Evolutionary conservation across 305 asterid species (phyloP).

Genomic region (Fraxinus xanthoxyloides): DNA sequence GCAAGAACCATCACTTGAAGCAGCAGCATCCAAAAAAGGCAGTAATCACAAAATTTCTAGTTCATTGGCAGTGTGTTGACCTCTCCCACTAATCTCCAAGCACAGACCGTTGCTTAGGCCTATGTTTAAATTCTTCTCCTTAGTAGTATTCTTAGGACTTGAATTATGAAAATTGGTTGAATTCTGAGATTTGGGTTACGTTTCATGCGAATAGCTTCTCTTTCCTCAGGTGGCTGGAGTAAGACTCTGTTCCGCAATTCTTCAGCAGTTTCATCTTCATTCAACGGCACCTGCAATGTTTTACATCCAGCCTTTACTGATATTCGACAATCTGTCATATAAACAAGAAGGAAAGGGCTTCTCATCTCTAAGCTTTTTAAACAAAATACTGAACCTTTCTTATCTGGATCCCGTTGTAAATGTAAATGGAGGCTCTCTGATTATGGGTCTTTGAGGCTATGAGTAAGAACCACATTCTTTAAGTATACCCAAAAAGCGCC

Average conservation of each 20-base stretch:
- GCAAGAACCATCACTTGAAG: neutral
- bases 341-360: no score
- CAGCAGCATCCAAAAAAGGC: neutral
- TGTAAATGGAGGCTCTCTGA: neutral
- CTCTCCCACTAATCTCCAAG: constrained; percentile 69
- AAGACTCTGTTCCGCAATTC: constrained; percentile 66
- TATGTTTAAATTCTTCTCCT: no score
- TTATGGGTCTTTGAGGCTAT: neutral
- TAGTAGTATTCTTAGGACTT: constrained; percentile 24
- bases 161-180: constrained; percentile 78
- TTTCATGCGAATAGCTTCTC: constrained; percentile 62
- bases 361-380: neutral
- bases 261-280: constrained; percentile 68
- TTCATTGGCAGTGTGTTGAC: constrained; percentile 62
- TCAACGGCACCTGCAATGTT: constrained; percentile 69
- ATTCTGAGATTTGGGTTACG: constrained; percentile 73
- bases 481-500: neutral
- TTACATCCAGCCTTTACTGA: neutral
- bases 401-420: neutral
- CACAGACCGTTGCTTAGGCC: constrained; percentile 42
- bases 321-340: no score
- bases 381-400: neutral
- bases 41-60: constrained; percentile 32
- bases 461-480: neutral
- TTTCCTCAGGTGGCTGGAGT: constrained; percentile 51